Evolutionary conservation across 2,329 filamentous ascomycete genomes (phyloP), one percentile per base, ranked within the genome.

Genomic region (Pestalotiopsis sp.): DNA sequence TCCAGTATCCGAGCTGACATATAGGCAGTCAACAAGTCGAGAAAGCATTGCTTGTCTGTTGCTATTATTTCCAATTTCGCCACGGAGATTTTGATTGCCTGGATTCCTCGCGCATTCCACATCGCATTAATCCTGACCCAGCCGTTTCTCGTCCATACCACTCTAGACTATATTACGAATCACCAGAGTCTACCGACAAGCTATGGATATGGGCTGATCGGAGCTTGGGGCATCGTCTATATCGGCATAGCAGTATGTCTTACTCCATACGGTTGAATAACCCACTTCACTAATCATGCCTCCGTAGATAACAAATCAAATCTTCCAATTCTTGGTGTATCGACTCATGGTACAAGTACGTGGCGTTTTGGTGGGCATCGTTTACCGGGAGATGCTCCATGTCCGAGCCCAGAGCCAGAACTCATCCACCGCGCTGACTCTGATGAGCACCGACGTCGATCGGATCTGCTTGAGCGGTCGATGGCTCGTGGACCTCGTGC

Each of bases 401-500:
- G 14, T 60, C n/a, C 52, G 65, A 56, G 65, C 65, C 13, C 52
- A 67, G 27, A 67, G 65, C 56, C 41, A 67, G 27, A 59, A 67
- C 65, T 59, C 65, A 20, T 39, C 65, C 12, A 60, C 52, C 12
- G 65, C 65, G 17, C 20, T 67, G 56, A 59, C 65, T 23, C 65
- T 67, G 14, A 67, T 67, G 65, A 67, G 65, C 36, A 60, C 56
- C 6, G 65, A 67, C 17, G 65, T 67, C 12, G 65, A 67, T 60
- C 27, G 56, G 27, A 60, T 67, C 14, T 14, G n/a, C 20, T 9
- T 60, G 52, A 59, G 27, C 4, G 65, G 25, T 11, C 65, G 65
- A 12, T 59, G 20, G 36, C 25, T 67, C 11, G 39, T 67, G n/a
- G 65, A 59, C 13, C 36, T 67, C 2, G 17, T 67, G 7, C 65